Evolutionary conservation across 805 yeast species (phyloP), one percentile per base, ranked within the genome.

Genomic region (Lipomyces starkeyi): DNA sequence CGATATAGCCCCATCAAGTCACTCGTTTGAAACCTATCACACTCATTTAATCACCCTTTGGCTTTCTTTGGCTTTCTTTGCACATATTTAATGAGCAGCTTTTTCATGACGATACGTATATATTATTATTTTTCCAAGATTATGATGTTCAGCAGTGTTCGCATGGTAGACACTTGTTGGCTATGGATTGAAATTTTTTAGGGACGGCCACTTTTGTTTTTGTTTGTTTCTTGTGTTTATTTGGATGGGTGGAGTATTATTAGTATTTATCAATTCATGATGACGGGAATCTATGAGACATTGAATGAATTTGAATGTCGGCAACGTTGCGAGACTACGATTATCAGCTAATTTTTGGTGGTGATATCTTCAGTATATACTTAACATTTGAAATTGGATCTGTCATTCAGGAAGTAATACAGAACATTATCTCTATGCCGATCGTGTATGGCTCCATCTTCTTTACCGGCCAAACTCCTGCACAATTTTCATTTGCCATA

Each of bases 171-270:
- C 20, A 43, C 49, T 17, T n/a, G 8, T n/a, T 43, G 20, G 49
- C 20, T 43, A n/a, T 43, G n/a, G 49, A 14, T 14, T 43, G 7
- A 3, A 43, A 43, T n/a, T n/a, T 7, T 17, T n/a, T 17, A n/a
- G 20, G 22, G 22, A 17, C 20, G 22, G 14, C 14, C 49, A n/a
- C 11, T 43, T 17, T n/a, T n/a, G 7, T 43, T 43, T 17, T 43
- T 43, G 7, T 43, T n/a, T n/a, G 13, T 43, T 43, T 43, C 11
- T 27, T 6, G 29, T 54, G 9, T 25, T 8, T n/a, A 6, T n/a
- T 54, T 53, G n/a, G 29, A 54, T 27, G 34, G 29, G 32, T 14
- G 57, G 57, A 54, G 57, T 54, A 54, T 22, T 25, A 54, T 13
- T 14, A 6, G 55, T 37, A 37, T 14, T 37, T 13, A 13, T 14